Base-by-base conservation (phyloP, 768 basidiomycete species). In the Naganishia vaughanmartiniae region DNA sequence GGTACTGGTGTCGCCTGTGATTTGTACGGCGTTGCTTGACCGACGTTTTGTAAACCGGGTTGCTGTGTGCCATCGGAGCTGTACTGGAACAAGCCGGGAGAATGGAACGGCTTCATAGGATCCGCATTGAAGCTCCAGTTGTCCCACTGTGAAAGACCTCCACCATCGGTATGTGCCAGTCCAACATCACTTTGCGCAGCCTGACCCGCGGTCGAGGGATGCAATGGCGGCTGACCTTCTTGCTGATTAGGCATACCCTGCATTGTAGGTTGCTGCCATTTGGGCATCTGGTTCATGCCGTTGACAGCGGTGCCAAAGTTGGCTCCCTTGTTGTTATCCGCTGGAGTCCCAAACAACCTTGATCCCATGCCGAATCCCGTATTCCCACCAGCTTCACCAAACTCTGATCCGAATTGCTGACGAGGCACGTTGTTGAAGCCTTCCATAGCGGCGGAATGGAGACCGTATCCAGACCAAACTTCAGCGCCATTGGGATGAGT, bases 401-500 rank as follows among this genome's bases (percentile, higher is more conserved):
- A 24, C 19, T 30, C n/a, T 1, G 53, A 24, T 46, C 42, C 67
- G 46, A 51, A 54, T 54, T 60, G 63, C 60, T 24, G 63, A 31
- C 53, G 67, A 65, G 70, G 75, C 74, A 26, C 76, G 56, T 36
- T 75, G 68, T 19, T 76, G 75, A 66, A 77, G 72, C 33, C 66
- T 65, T 70, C 71, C 70, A 69, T 67, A 21, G 65, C 65, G 30
- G 58, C 36, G 19, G 71, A 67, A 21, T 69, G 65, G 11, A 54
- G 28, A 19, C 73, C 72, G 69, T 76, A 79, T 1, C 80, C 80
- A 5, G 75, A 73, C 78, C 78, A 81, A n/a, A 77, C 80, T 57
- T 81, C 80, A 31, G 77, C 80, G 26, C 80, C 80, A 9, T 78
- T 75, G 34, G 80, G 80, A 70, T 78, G 78, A 3, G 78, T 74